These are phyloP conservation scores for Amaranthus hypochondriacus DNA, from an alignment of 148 eudicot species.

Conservation along the genomic window DNA sequence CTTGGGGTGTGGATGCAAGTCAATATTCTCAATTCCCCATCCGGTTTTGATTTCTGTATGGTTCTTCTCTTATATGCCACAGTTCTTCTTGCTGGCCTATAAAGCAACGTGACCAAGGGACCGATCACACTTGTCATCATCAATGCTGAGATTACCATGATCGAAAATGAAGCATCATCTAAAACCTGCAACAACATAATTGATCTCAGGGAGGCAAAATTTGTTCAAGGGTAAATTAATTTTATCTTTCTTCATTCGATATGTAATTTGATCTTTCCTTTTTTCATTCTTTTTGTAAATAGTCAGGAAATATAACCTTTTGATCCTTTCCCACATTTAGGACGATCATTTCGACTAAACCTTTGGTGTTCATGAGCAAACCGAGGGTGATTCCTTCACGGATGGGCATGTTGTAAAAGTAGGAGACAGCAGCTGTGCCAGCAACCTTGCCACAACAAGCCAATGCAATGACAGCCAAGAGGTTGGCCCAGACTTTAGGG, in stretches of 20 bases:
- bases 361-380: slow-evolving; percentile 73
- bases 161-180: slow-evolving; percentile 65
- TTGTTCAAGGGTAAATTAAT: neutral
- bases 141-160: slow-evolving; percentile 68
- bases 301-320: slow-evolving; percentile 39
- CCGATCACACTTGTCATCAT: slow-evolving; percentile 59
- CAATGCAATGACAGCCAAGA: slow-evolving; percentile 27
- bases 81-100: slow-evolving; percentile 61
- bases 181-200: slow-evolving; percentile 41
- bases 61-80: slow-evolving; percentile 68
- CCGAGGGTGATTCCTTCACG: slow-evolving; percentile 60
- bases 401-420: slow-evolving; percentile 47
- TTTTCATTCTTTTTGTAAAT: neutral
- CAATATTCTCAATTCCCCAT: slow-evolving; percentile 53
- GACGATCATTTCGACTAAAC: slow-evolving; percentile 90
- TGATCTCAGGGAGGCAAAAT: neutral
- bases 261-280: neutral
- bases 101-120: slow-evolving; percentile 57
- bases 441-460: slow-evolving; percentile 48
- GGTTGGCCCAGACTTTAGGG: slow-evolving; percentile 25
- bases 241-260: neutral
- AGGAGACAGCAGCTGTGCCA: slow-evolving; percentile 41
- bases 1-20: slow-evolving; percentile 66
- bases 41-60: slow-evolving; percentile 58
- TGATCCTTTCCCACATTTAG: slow-evolving; percentile 94